These are phyloP conservation scores for Megacollybia platyphylla DNA, from an alignment of 1,284 basidiomycete genomes.

Conservation along the genomic window DNA sequence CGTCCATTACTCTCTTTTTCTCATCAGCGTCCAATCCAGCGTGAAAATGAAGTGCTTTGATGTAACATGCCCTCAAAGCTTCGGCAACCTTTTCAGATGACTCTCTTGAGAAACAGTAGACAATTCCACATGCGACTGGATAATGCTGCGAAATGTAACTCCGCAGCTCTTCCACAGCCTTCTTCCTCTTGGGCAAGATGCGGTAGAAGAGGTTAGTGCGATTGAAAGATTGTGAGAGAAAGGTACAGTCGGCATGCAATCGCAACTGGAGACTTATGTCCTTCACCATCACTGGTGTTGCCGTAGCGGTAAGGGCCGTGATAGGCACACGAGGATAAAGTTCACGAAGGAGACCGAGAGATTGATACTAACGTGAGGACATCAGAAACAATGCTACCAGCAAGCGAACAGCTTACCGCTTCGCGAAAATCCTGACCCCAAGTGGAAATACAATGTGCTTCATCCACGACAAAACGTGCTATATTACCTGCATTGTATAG, in stretches of 20 bases:
- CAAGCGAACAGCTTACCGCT: constrained; percentile 19
- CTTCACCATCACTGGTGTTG: constrained; percentile 48
- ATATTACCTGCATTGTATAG: constrained; percentile 37
- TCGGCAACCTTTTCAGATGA: constrained; percentile 59
- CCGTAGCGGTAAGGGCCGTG: constrained; percentile 80
- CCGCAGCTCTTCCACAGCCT: constrained; percentile 41
- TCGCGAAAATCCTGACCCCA: constrained; percentile 57
- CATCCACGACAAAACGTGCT: constrained; percentile 74
- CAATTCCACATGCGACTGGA: constrained; percentile 49
- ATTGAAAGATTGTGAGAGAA: constrained; percentile 68
- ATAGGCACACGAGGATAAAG: constrained; percentile 59
- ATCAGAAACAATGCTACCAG: not conserved
- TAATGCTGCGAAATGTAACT: constrained; percentile 44
- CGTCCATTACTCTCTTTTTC: constrained; percentile 27
- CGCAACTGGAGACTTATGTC: constrained; percentile 54
- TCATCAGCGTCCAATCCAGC: constrained; percentile 32
- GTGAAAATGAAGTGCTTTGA: constrained; percentile 57
- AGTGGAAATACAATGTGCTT: constrained; percentile 64
- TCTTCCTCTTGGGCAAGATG: constrained; percentile 34
- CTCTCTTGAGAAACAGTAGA: constrained; percentile 56
- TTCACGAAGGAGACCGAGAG: constrained; percentile 41
- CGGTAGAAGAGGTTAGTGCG: constrained; percentile 67
- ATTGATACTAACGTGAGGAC: constrained; percentile 28
- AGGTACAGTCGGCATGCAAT: constrained; percentile 31
- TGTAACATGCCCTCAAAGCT: constrained; percentile 32